phyloP scores from a whole-genome alignment of 805 yeast genomes.

The Maudiozyma serrabonitensis region DNA sequence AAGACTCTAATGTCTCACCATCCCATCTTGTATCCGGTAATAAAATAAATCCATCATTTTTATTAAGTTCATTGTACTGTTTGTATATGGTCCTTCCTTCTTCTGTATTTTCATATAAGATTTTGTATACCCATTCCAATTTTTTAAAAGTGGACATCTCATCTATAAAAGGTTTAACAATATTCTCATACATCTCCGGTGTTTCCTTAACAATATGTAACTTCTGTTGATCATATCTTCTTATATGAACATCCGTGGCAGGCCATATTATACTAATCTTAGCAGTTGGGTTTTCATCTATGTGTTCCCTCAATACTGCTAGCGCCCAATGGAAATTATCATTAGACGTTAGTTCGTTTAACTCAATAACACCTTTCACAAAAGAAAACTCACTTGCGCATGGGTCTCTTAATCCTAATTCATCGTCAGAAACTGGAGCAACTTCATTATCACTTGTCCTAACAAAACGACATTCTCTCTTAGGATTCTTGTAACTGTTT shows the following conservation, averaged over 20 bases:
- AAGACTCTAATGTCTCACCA: slow-evolving; percentile 50
- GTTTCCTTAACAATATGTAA: slow-evolving; percentile 65
- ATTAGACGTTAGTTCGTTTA: slow-evolving; percentile 47
- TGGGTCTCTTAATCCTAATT: slow-evolving; percentile 15
- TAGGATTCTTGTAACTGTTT: not conserved
- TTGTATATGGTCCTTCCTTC: slow-evolving; percentile 65
- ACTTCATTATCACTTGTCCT: not conserved
- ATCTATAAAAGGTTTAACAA: slow-evolving; percentile 67
- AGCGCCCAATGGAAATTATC: slow-evolving; percentile 83
- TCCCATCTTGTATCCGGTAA: slow-evolving; percentile 99
- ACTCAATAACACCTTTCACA: slow-evolving; percentile 19
- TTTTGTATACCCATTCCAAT: slow-evolving; percentile 85
- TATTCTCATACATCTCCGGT: slow-evolving; percentile 54
- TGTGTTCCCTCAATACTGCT: slow-evolving; percentile 38
- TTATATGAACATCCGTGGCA: slow-evolving; percentile 77
- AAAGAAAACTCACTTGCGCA: slow-evolving; percentile 25
- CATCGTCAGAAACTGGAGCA: not conserved
- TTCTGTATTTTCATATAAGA: slow-evolving; percentile 74
- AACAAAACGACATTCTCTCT: not conserved
- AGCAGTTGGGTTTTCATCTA: slow-evolving; percentile 43
- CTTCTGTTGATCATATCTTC: slow-evolving; percentile 58
- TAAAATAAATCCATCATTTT: slow-evolving; percentile 57
- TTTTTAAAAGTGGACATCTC: slow-evolving; percentile 64
- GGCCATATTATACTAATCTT: slow-evolving; percentile 79
- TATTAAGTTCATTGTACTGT: slow-evolving; percentile 41